phyloP scores from a whole-genome alignment of 179 eudicot species.

The Beta lomatogona region DNA sequence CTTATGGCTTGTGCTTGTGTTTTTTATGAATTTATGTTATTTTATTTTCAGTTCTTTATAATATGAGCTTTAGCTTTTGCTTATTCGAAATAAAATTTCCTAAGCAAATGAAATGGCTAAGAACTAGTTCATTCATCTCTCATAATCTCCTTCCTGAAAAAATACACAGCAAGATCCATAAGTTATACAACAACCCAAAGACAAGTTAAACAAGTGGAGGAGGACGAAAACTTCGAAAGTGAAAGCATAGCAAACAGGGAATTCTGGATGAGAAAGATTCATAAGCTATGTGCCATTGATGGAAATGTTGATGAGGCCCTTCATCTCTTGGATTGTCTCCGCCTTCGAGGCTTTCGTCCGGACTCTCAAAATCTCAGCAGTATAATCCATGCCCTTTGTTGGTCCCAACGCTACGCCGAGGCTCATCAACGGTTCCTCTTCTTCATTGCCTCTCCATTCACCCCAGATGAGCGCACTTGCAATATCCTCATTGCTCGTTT shows the following conservation, averaged over 20 bases:
- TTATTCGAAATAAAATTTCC: neutral
- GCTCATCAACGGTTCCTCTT: slow-evolving; percentile 62
- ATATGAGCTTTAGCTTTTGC: neutral
- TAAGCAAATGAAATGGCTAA: neutral
- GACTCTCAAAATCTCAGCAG: slow-evolving; percentile 58
- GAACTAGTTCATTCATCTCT: neutral
- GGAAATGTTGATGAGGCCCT: slow-evolving; percentile 57
- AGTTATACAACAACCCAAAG: slow-evolving; percentile 8
- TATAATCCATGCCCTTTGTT: slow-evolving; percentile 75
- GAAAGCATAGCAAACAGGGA: slow-evolving; percentile 27
- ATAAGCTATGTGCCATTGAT: slow-evolving; percentile 51
- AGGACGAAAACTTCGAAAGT: slow-evolving; percentile 18
- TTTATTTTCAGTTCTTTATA: neutral
- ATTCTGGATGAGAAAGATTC: slow-evolving; percentile 59
- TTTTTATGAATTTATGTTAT: neutral
- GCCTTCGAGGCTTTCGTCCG: slow-evolving; percentile 55
- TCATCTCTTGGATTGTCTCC: slow-evolving; percentile 53
- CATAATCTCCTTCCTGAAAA: neutral
- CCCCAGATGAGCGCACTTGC: slow-evolving; percentile 79
- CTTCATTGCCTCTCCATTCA: slow-evolving; percentile 38
- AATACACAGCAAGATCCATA: slow-evolving; percentile 15
- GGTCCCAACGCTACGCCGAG: slow-evolving; percentile 53
- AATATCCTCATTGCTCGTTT: slow-evolving; percentile 75
- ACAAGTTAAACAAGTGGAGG: slow-evolving; percentile 13
- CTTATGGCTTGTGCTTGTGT: neutral